phyloP scores from a whole-genome alignment of 2,329 filamentous ascomycete genomes.

The Fusarium floridanum region DNA sequence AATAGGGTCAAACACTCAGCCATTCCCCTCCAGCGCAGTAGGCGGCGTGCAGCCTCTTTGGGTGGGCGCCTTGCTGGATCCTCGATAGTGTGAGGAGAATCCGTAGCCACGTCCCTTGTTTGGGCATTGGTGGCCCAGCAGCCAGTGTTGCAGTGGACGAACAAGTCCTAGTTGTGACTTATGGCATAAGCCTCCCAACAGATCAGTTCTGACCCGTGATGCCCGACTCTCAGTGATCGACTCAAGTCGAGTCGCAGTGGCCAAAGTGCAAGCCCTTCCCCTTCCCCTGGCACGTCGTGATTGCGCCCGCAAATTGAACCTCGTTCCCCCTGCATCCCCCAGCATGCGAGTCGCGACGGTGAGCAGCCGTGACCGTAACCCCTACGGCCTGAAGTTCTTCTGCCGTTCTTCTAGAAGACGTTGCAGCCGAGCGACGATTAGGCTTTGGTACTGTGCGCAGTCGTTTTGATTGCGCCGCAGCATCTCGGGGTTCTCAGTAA shows the following conservation, averaged over 20 bases:
- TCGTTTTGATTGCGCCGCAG: slow-evolving; percentile 7
- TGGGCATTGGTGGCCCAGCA: slow-evolving; percentile 13
- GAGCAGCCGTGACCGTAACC: slow-evolving; percentile 1
- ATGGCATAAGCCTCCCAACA: slow-evolving; percentile 12
- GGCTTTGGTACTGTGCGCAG: slow-evolving; percentile 21
- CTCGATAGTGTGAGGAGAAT: slow-evolving; percentile 27
- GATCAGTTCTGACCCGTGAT: slow-evolving; percentile 1
- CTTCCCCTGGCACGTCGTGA: slow-evolving; percentile 24
- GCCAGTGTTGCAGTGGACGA: slow-evolving; percentile 12
- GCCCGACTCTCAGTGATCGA: slow-evolving; percentile 19
- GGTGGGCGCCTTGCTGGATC: slow-evolving; percentile 26
- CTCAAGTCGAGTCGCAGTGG: not conserved
- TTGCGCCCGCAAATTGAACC: slow-evolving; percentile 41
- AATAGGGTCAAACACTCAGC: slow-evolving; percentile 3
- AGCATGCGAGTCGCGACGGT: slow-evolving; percentile 1
- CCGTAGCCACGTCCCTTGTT: slow-evolving; percentile 7
- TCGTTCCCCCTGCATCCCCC: slow-evolving; percentile 33
- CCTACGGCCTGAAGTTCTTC: slow-evolving; percentile 38
- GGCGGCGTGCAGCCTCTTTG: slow-evolving; percentile 24
- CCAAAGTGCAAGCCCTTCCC: slow-evolving; percentile 27
- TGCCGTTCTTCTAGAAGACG: slow-evolving; percentile 51
- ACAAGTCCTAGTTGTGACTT: slow-evolving; percentile 24
- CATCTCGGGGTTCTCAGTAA: slow-evolving; percentile 17
- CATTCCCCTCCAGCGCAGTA: not conserved
- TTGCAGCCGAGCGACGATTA: slow-evolving; percentile 28